phyloP scores from a whole-genome alignment of 768 basidiomycete genomes.

The Holtermanniella nyarrowii region DNA sequence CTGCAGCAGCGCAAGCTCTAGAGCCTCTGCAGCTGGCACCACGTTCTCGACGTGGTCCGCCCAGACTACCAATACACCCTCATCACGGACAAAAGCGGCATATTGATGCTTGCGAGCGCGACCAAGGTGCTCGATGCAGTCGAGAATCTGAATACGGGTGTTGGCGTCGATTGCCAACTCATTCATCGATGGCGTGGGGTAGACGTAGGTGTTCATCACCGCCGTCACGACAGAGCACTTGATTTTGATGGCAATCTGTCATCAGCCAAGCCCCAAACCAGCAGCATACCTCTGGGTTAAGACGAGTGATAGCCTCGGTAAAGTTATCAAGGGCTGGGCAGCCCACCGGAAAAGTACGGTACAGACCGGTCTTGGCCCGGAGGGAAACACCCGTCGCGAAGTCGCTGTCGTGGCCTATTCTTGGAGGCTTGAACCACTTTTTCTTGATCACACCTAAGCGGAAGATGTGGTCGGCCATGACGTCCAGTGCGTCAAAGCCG shows the following conservation, averaged over 20 bases:
- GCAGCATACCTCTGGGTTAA: slow-evolving; percentile 67
- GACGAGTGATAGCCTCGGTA: slow-evolving; percentile 60
- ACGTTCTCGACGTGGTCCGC: slow-evolving; percentile 66
- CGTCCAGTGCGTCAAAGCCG: slow-evolving; percentile 33
- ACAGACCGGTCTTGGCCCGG: slow-evolving; percentile 28
- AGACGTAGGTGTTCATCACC: slow-evolving; percentile 16
- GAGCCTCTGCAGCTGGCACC: slow-evolving; percentile 46
- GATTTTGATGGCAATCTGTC: slow-evolving; percentile 63
- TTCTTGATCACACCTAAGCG: slow-evolving; percentile 28
- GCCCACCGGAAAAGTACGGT: slow-evolving; percentile 73
- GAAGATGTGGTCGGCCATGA: slow-evolving; percentile 38
- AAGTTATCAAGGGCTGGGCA: slow-evolving; percentile 71
- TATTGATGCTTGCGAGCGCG: slow-evolving; percentile 75
- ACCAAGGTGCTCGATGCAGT: slow-evolving; percentile 61
- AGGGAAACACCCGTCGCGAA: slow-evolving; percentile 29
- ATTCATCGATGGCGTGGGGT: slow-evolving; percentile 19
- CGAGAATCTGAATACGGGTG: slow-evolving; percentile 70
- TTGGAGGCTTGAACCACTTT: slow-evolving; percentile 33
- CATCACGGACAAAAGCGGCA: slow-evolving; percentile 74
- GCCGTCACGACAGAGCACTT: slow-evolving; percentile 47
- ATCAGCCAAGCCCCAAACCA: too few relatives aligned
- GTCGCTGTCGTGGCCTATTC: slow-evolving; percentile 16
- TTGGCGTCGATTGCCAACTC: slow-evolving; percentile 52
- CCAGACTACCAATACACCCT: slow-evolving; percentile 73
- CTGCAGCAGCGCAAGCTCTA: slow-evolving; percentile 60